Conservation (phyloP, 2,329 filamentous ascomycete species). For the Colletotrichum tofieldiae region DNA sequence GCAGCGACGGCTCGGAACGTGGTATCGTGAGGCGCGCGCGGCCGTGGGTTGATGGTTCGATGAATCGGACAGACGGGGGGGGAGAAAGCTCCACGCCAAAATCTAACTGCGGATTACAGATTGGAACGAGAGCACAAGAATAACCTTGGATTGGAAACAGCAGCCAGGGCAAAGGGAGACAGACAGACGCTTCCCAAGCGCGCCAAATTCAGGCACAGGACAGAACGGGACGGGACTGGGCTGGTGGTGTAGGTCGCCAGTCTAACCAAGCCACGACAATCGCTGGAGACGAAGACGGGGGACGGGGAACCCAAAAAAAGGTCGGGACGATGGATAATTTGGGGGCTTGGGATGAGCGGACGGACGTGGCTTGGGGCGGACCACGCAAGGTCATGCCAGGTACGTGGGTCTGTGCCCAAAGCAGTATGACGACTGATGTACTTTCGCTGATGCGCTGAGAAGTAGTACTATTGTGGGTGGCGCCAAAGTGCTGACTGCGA, state of each 20-base stretch:
- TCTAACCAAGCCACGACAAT: slow-evolving; percentile 23
- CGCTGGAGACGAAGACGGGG: slow-evolving; percentile 31
- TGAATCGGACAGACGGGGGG: slow-evolving; percentile 9
- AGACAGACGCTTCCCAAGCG: slow-evolving; percentile 3
- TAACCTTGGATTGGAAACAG: neutral
- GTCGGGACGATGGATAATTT: slow-evolving; percentile 42
- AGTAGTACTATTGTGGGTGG: neutral
- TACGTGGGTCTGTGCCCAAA: neutral
- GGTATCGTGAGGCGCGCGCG: slow-evolving; percentile 20
- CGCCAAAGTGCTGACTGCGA: neutral
- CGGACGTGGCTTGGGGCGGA: slow-evolving; percentile 32
- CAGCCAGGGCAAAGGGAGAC: neutral
- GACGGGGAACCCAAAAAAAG: slow-evolving; percentile 17
- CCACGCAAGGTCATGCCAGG: neutral
- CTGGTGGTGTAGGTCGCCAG: slow-evolving; percentile 31
- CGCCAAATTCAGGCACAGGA: slow-evolving; percentile 8
- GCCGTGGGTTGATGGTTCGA: slow-evolving; percentile 19
- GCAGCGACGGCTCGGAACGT: slow-evolving; percentile 6
- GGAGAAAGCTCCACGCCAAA: neutral
- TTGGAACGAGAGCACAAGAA: slow-evolving; percentile 3
- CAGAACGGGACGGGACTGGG: slow-evolving; percentile 10
- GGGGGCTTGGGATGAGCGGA: slow-evolving; percentile 33
- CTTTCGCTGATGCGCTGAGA: neutral
- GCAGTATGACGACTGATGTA: neutral
- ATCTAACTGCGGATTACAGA: neutral